Percentiles rank a stretch among this genome's conserved stretches.
Conservation (phyloP, 1,284 basidiomycete genomes). For the Ganoderma leucocontextum region DNA sequence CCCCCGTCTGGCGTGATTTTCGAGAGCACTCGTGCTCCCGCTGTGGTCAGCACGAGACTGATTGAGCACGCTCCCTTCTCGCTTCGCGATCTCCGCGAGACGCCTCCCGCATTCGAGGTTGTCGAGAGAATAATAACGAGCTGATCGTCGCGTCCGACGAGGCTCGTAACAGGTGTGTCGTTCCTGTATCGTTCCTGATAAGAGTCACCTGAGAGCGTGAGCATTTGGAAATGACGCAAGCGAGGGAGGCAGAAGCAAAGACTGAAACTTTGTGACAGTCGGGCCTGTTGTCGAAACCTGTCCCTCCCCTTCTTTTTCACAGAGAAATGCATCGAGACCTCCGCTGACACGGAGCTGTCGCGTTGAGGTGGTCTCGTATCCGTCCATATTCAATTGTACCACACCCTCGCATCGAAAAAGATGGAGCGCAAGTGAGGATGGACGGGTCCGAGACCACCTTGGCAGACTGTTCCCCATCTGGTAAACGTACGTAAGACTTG, state of each 20-base stretch:
- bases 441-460: not conserved
- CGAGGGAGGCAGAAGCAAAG: not conserved
- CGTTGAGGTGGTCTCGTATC: not conserved
- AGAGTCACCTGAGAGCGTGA: not conserved
- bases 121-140: not conserved
- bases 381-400: not conserved
- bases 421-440: not conserved
- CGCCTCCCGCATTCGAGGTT: conserved; percentile 1
- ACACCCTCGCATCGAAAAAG: not conserved
- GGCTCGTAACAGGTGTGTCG: not conserved
- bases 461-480: not conserved
- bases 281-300: too few species aligned
- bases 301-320: not conserved
- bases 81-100: conserved; percentile 11
- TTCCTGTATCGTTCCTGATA: not conserved
- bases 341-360: not conserved
- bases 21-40: not conserved
- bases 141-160: conserved; percentile 12
- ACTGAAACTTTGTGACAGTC: not conserved
- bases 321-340: not conserved
- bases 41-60: conserved; percentile 20
- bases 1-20: not conserved
- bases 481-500: not conserved
- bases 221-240: not conserved
- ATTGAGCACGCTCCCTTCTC: conserved; percentile 10